Base-by-base conservation (phyloP, 306 rosid species). In the Neltuma alba region DNA sequence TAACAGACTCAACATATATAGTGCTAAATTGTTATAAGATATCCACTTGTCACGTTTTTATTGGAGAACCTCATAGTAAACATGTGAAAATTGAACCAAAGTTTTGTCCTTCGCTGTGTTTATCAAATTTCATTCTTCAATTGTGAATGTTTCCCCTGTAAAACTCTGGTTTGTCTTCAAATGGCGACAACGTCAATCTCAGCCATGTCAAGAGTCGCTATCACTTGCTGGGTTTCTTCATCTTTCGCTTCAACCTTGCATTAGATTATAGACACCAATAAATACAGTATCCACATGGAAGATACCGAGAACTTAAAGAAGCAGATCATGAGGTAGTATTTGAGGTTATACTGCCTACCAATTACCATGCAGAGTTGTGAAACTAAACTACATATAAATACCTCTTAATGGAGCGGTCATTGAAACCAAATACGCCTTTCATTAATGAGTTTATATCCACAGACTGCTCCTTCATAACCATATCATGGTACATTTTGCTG, bases 401-500 rank as follows among this genome's bases (percentile, higher is more conserved):
- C 98, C 97, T 91, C 87, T 86, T 89, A 45, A 81, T 55, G 65
- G 92, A 61, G 84, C 79, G 83, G 69, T 82, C 81, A 48, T 63
- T 80, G 70, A 90, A 81, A 76, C 98, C 98, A 75, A 92, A 89
- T 33, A 89, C 98, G 45, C 98, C 99, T 84, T 95, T 90, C 92
- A 88, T 91, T 87, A 95, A 52, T 38, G 99, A 81, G 88, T 91
- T 90, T 76, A 91, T 85, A 88, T 92, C 99, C 74, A 95, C 90
- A 41, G 97, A 91, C 11, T 88, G 95, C 71, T 89, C 98, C 86
- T 79, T 85, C 90, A 85, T 95, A 34, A 95, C 84, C 89, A 34
- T 83, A 69, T 92, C 98, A 79, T 92, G 99, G 86, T 95, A 92
- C 64, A 95, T 83, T 90, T 95, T 95, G 91, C 99, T 90, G 66